phyloP scores from a whole-genome alignment of 202 grass and related monocot genomes.

The Miscanthus sacchariflorus region DNA sequence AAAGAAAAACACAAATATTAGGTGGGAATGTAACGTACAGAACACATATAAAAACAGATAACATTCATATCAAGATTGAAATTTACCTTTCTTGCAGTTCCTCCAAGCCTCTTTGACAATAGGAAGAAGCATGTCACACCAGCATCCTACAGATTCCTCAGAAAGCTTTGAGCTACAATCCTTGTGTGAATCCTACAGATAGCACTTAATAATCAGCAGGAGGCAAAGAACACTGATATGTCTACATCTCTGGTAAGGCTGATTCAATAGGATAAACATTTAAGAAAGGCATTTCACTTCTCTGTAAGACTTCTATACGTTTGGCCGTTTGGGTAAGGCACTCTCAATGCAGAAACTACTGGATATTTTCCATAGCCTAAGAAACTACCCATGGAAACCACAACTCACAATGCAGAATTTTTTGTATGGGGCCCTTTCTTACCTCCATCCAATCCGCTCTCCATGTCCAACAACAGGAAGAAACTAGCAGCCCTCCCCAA shows the following conservation, averaged over 20 bases:
- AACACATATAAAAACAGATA: conserved; percentile 39
- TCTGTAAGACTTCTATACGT: background rate
- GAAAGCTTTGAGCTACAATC: conserved; percentile 66
- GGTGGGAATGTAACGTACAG: conserved; percentile 16
- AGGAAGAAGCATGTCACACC: conserved; percentile 84
- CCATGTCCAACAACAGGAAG: background rate
- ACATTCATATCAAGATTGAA: conserved; percentile 30
- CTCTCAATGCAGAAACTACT: background rate
- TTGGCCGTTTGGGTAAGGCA: background rate
- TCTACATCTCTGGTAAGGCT: conserved; percentile 11
- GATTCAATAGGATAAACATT: conserved; percentile 35
- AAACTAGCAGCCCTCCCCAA: background rate
- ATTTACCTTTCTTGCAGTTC: conserved; percentile 92
- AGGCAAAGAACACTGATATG: conserved; percentile 16
- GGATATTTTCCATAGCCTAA: background rate
- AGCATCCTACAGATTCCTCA: conserved; percentile 79
- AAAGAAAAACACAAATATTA: conserved; percentile 52
- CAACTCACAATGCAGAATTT: background rate
- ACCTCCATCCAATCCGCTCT: background rate
- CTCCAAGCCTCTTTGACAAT: conserved; percentile 84
- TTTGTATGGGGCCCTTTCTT: conserved; percentile 6
- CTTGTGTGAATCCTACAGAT: conserved; percentile 80
- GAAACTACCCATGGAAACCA: background rate
- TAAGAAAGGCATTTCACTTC: conserved; percentile 33
- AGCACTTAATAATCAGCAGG: conserved; percentile 32